Base-by-base conservation (phyloP, 495 filamentous ascomycete species). In the Podospora sp. region DNA sequence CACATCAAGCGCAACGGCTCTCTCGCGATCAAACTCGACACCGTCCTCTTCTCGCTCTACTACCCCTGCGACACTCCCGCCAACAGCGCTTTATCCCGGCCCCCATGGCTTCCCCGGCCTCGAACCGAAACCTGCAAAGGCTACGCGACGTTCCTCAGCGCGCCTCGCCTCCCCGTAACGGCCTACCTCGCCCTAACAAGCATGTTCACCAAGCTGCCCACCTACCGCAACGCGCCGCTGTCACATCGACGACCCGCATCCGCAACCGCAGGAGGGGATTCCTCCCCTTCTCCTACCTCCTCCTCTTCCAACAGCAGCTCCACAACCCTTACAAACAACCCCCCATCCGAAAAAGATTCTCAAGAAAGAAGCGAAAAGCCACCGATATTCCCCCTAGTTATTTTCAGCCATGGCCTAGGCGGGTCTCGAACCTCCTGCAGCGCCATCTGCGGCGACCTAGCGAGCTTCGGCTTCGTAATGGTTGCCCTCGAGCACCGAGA, bases 401-500 rank as follows among this genome's bases (percentile, higher is more conserved):
- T 91, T 50, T 91, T 92, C 75, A 89, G 86, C 36, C 89, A 91
- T 70, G 89, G 89, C 6, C 78, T 91, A 51, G 89, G 87, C 0
- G 89, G 89, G 18, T 85, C 83, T 11, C 78, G 86, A 60, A 89
- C 87, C 16, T 78, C 84, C 26, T 90, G 89, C 73, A 89, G 87
- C 50, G 79, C 87, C 60, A 71, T 91, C 25, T 85, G 82, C 52
- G 86, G 87, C 25, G 87, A 87, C 33, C 71, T 91, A 14, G 86
- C 89, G 1, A 88, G 86, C 62, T 82, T 88, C 69, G 89, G 89
- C 5, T 79, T 90, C 49, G 78, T 91, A 0, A 87, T 91, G n/a
- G 76, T 89, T n/a, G 87, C 87, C 1, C 73, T 87, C n/a, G 88
- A 92, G 63, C 89, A 92, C 66, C 77, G 88, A 8, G 89, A 91